Evolutionary conservation across 495 filamentous ascomycete genomes (phyloP), one percentile per base, ranked within the genome.

Genomic region (Usnea hakonensis): DNA sequence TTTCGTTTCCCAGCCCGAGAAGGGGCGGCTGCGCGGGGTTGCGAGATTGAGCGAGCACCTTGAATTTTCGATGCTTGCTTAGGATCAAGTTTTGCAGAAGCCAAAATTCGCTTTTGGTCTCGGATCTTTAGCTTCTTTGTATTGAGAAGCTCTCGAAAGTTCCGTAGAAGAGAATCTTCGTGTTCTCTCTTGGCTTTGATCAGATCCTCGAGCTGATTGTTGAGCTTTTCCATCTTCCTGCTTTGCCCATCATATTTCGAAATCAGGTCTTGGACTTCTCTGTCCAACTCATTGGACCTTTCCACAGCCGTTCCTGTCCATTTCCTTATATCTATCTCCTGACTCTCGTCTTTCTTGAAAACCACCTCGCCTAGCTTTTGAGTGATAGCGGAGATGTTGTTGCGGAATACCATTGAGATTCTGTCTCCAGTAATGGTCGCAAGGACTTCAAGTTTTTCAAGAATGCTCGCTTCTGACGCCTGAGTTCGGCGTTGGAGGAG

Each of bases 61-160:
- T 60, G 67, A 28, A 60, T 46, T 64, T 17, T 66, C 30, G 32
- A 58, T 75, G 76, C 70, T 69, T 70, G 78, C 1, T 72, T 68
- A 0, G 78, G 72, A 68, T 88, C 83, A 11, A 82, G 71, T 41
- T 80, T 84, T 9, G 84, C 81, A n/a, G 78, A 76, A 19, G 78
- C 81, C 7, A 94, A 71, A 11, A 91, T 67, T 23, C 86, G 80
- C 64, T 90, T 86, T 70, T 94, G 89, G 64, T 93, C 87, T 35
- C 90, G 77, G 28, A 96, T 93, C 73, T 94, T 95, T n/a, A 89
- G 76, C 73, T 96, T 96, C 74, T 96, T 96, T 67, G 86, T 85
- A 65, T 96, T 96, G 0, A 96, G 72, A 2, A 95, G 72, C 23
- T 81, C 77, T 38, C 79, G 79, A 60, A 91, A 90, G 69, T 89